Evolutionary conservation across 495 filamentous ascomycete species (phyloP).

Genomic region (Xylaria nigripes): DNA sequence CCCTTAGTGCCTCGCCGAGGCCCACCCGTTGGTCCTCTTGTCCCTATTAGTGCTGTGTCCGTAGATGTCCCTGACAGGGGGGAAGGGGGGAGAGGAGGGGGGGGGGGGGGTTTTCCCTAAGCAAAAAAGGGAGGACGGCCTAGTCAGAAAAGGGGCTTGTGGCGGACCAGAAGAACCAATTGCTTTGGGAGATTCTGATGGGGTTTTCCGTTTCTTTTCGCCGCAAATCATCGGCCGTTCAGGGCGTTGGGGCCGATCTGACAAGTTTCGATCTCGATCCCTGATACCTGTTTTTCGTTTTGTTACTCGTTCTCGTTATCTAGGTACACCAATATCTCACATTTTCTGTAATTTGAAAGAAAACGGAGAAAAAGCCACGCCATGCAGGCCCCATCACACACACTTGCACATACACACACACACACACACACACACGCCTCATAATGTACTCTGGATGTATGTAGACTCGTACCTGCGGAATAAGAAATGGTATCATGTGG

Average conservation of each 20-base stretch:
- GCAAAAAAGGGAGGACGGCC: not conserved
- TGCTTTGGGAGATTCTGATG: not conserved
- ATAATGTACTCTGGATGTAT: not conserved
- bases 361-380: not conserved
- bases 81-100: too few relatives aligned
- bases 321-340: too few relatives aligned
- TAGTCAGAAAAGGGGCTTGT: not conserved
- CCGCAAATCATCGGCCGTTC: not conserved
- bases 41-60: too few relatives aligned
- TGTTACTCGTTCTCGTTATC: not conserved
- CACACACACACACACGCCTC: constrained; percentile 7
- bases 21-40: too few relatives aligned
- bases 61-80: too few relatives aligned
- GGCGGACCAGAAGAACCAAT: not conserved
- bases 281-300: not conserved
- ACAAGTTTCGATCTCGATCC: not conserved
- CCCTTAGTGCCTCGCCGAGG: too few relatives aligned
- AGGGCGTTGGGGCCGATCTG: constrained; percentile 2
- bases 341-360: not conserved
- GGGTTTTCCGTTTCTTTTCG: not conserved
- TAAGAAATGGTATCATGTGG: too few relatives aligned
- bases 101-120: not conserved
- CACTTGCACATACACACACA: too few relatives aligned
- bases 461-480: constrained; percentile 1
- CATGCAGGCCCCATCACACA: too few relatives aligned